A percentile compares a stretch with the other conserved stretches of the same genome.
Evolutionary conservation across 1,284 basidiomycete genomes (phyloP).

Genomic region (Laetiporus sulphureus): DNA sequence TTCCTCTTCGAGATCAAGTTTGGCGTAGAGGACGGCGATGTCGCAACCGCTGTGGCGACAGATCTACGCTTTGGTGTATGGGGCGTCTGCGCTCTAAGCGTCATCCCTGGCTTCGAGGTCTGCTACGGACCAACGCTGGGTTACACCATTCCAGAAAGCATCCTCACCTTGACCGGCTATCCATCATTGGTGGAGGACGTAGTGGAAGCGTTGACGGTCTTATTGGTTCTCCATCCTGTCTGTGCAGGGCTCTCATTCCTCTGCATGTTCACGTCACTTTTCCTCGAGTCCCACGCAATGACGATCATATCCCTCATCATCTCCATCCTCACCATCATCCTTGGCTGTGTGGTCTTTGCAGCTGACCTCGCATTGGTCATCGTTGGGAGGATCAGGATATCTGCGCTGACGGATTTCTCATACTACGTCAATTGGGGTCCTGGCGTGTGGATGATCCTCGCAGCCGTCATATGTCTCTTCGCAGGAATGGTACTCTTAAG

Average conservation of each 20-base stretch:
- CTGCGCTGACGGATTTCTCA: slow-evolving; percentile 32
- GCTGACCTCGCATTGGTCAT: slow-evolving; percentile 56
- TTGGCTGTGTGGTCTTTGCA: slow-evolving; percentile 48
- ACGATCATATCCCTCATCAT: slow-evolving; percentile 50
- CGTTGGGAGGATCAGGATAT: slow-evolving; percentile 39
- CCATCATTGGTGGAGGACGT: slow-evolving; percentile 36
- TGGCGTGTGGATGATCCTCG: slow-evolving; percentile 64
- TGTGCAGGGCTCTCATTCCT: slow-evolving; percentile 51
- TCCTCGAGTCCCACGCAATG: slow-evolving; percentile 43
- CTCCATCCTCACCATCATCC: slow-evolving; percentile 46
- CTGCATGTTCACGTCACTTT: slow-evolving; percentile 45
- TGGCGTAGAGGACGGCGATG: slow-evolving; percentile 25
- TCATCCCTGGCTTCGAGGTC: slow-evolving; percentile 26
- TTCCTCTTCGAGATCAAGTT: slow-evolving; percentile 58
- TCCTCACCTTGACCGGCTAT: slow-evolving; percentile 38
- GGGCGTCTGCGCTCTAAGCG: slow-evolving; percentile 58
- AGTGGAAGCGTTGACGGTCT: slow-evolving; percentile 42
- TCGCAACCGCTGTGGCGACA: slow-evolving; percentile 48
- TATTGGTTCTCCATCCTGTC: slow-evolving; percentile 64
- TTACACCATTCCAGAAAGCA: slow-evolving; percentile 25
- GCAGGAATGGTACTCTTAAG: slow-evolving; percentile 51
- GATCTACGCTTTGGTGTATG: slow-evolving; percentile 67
- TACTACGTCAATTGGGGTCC: slow-evolving; percentile 56
- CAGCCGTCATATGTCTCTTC: slow-evolving; percentile 50
- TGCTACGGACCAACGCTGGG: slow-evolving; percentile 56